Base-by-base conservation (phyloP, 2,329 filamentous ascomycete species). In the Alternaria sp. region DNA sequence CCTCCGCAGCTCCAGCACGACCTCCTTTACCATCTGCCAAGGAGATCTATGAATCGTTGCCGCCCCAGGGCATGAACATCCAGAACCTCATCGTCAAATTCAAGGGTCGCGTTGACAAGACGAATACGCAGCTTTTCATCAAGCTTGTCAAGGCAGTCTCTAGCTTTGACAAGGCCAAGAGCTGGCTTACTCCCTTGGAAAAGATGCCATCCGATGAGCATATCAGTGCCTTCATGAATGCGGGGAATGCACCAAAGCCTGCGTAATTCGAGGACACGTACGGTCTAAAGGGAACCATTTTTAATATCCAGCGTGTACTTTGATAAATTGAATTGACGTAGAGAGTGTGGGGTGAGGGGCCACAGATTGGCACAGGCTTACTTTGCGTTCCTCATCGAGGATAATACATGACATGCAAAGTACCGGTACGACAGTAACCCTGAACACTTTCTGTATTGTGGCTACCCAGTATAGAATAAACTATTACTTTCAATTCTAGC, bases 31-130 rank as follows among this genome's bases (percentile, higher is more conserved):
- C 81, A 0, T 79, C 81, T 1, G 75, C 81, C 3, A 77, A 77
- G 26, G 81, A 83, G 62, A 80, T 84, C 51, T 78, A 79, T 28
- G 77, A 78, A 6, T 77, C 78, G 0, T 79, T 84, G 42, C 82
- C 82, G 2, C 56, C 75, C 0, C 72, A 79, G 46, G 82, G 82
- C 52, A 81, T 83, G 66, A 75, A 70, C 24, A 80, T 84, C 49
- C 70, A 75, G 32, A 67, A 73, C 5, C 70, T 84, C 22, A 78
- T 82, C 43, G 67, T 65, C 39, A 64, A 71, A 24, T 84, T 84
- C 75, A 81, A 77, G 68, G 70, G 70, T 3, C 75, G 79, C 16
- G 71, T 83, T 18, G 74, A 75, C 39, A 75, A 77, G 36, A 70
- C 66, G 18, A 75, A 76, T 56, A 75, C 63, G 2, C 66, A 71